Evolutionary conservation across 768 basidiomycete genomes (phyloP).

Genomic region (Gautieria morchelliformis): DNA sequence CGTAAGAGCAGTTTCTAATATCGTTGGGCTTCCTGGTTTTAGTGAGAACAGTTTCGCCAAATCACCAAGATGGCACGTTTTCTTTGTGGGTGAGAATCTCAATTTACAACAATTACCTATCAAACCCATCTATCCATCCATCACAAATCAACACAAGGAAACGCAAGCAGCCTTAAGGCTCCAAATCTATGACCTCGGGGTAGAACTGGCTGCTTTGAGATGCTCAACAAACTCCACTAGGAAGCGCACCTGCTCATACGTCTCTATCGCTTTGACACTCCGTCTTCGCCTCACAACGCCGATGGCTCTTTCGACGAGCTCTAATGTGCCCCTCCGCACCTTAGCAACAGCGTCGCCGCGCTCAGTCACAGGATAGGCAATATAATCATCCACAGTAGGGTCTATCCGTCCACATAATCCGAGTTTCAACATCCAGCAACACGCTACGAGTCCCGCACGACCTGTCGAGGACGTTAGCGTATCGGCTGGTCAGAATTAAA

Average conservation of each 20-base stretch:
- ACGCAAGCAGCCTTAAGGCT: too few relatives aligned
- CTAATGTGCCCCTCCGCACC: conserved; percentile 40
- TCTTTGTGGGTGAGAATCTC: too few relatives aligned
- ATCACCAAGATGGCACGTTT: background rate
- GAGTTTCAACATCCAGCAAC: conserved; percentile 87
- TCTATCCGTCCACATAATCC: conserved; percentile 74
- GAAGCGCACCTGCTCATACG: conserved; percentile 85
- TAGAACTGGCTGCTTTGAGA: conserved; percentile 20
- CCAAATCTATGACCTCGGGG: background rate
- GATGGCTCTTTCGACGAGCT: conserved; percentile 66
- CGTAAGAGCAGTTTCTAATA: too few relatives aligned
- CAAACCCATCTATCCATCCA: background rate
- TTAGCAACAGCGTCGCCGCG: background rate
- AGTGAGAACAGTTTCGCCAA: background rate
- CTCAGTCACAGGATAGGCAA: background rate
- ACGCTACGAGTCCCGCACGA: conserved; percentile 84
- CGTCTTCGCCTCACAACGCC: conserved; percentile 62
- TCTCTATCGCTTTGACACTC: conserved; percentile 88
- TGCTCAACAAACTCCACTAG: conserved; percentile 68
- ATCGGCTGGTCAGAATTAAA: background rate
- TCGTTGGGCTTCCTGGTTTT: too few relatives aligned
- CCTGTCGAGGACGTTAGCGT: background rate
- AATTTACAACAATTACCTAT: too few relatives aligned
- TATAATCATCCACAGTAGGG: conserved; percentile 2
- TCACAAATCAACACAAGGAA: background rate